A percentile compares a stretch with the other conserved stretches of the same genome.
Conservation (phyloP, 1,284 basidiomycete genomes). For the Termitomyces sp. region DNA sequence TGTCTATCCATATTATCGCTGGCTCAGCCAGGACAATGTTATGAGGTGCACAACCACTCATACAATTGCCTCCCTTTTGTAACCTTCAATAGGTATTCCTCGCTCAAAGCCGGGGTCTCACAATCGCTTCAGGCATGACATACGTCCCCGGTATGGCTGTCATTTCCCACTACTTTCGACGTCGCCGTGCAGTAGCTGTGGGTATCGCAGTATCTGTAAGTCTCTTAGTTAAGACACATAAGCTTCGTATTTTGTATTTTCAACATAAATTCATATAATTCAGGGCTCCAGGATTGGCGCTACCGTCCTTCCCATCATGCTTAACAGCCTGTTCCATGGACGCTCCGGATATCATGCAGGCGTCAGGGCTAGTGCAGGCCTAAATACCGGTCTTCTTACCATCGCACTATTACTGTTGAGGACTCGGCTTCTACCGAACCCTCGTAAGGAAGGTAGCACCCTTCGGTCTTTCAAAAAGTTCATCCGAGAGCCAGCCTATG, state of each 20-base stretch:
- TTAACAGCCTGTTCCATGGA: slow-evolving; percentile 41
- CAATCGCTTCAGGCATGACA: slow-evolving; percentile 38
- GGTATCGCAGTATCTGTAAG: slow-evolving; percentile 38
- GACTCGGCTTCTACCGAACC: slow-evolving; percentile 16
- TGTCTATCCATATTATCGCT: slow-evolving; percentile 26
- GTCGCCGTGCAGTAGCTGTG: slow-evolving; percentile 40
- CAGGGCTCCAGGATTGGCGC: slow-evolving; percentile 36
- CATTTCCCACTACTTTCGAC: slow-evolving; percentile 41
- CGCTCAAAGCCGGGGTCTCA: slow-evolving; percentile 39
- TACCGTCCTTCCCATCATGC: slow-evolving; percentile 46
- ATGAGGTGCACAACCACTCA: slow-evolving; percentile 17
- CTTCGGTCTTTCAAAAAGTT: slow-evolving; percentile 8
- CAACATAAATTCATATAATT: no score
- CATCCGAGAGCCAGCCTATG: slow-evolving; percentile 29
- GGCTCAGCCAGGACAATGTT: slow-evolving; percentile 21
- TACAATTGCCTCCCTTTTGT: slow-evolving; percentile 17
- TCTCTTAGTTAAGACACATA: slow-evolving; percentile 1
- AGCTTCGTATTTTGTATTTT: no score
- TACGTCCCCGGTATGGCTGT: slow-evolving; percentile 40
- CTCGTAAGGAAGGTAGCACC: slow-evolving; percentile 11
- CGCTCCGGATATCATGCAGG: slow-evolving; percentile 39
- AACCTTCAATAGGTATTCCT: slow-evolving; percentile 30
- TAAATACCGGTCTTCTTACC: slow-evolving; percentile 30
- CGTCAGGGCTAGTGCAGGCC: slow-evolving; percentile 35
- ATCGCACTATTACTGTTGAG: slow-evolving; percentile 34